phyloP scores from a whole-genome alignment of 2,329 filamentous ascomycete genomes.

The Cladosporium halotolerans region DNA sequence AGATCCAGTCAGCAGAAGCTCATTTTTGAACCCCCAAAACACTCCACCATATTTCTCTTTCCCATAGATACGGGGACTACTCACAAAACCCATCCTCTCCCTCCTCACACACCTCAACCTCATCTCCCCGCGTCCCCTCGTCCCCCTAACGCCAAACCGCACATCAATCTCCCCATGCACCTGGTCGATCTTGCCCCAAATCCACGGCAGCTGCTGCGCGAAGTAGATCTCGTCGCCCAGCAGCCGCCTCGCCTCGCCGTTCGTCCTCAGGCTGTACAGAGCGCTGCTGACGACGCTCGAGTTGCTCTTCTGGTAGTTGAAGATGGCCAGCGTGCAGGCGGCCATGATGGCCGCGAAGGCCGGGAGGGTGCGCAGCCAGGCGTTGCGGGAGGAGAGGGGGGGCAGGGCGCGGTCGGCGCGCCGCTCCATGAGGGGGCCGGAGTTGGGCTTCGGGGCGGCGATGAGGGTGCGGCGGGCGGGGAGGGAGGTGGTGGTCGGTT shows the following conservation, averaged over 20 bases:
- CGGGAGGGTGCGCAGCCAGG: slow-evolving; percentile 59
- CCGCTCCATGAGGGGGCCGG: slow-evolving; percentile 47
- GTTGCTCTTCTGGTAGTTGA: slow-evolving; percentile 99
- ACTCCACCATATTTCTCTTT: no score
- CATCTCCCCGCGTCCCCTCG: slow-evolving; percentile 64
- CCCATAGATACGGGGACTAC: no score
- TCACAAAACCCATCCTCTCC: slow-evolving; percentile 53
- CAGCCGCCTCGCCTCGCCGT: slow-evolving; percentile 62
- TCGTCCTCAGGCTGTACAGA: slow-evolving; percentile 85
- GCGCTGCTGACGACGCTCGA: slow-evolving; percentile 72
- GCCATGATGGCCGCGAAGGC: slow-evolving; percentile 70
- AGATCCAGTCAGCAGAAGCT: no score
- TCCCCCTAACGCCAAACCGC: slow-evolving; percentile 77
- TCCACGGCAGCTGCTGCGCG: slow-evolving; percentile 44
- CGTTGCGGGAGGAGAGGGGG: slow-evolving; percentile 27
- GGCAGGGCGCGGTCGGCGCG: slow-evolving; percentile 50
- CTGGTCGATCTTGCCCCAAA: slow-evolving; percentile 72
- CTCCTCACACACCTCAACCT: slow-evolving; percentile 71
- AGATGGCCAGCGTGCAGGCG: slow-evolving; percentile 73
- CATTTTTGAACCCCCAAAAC: no score
- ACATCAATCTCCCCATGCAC: slow-evolving; percentile 87
- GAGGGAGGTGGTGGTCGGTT: no score
- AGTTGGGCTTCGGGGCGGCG: slow-evolving; percentile 44
- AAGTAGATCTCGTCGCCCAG: slow-evolving; percentile 66
- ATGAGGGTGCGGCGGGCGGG: slow-evolving; percentile 40